A percentile compares a stretch with the other conserved stretches of the same genome.
Conservation (phyloP, 2,329 filamentous ascomycete species). For the Epichloe gansuensis region DNA sequence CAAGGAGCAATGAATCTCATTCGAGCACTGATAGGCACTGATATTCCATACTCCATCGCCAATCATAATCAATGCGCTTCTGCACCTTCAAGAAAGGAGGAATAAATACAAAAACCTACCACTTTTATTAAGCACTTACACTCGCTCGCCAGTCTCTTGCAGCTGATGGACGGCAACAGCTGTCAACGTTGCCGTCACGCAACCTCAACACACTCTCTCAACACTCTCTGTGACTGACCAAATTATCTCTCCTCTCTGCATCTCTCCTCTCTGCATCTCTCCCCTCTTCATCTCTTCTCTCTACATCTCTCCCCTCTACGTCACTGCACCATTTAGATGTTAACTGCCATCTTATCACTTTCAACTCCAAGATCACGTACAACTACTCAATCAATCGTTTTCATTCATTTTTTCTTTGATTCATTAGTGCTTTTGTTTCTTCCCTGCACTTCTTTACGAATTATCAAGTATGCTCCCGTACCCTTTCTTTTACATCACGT, state of each 20-base stretch:
- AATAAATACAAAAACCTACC: too few species aligned
- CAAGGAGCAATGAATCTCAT: too few species aligned
- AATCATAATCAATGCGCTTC: background rate
- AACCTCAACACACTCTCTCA: background rate
- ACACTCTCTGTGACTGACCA: background rate
- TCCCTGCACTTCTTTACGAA: too few species aligned
- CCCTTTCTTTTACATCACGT: background rate
- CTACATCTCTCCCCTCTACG: too few species aligned
- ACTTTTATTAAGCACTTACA: background rate
- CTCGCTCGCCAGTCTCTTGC: background rate
- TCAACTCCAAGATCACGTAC: background rate
- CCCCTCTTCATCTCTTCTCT: background rate
- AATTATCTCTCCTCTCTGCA: background rate
- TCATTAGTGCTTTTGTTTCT: background rate
- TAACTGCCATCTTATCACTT: background rate
- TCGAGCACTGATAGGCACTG: too few species aligned
- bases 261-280: background rate
- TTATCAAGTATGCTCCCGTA: background rate
- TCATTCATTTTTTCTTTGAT: too few species aligned
- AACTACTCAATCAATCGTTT: background rate
- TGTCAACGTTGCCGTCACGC: background rate
- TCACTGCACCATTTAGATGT: too few species aligned
- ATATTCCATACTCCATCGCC: too few species aligned
- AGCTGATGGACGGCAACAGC: background rate
- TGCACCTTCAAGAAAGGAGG: too few species aligned